These are phyloP conservation scores for Brasenia schreberi DNA, from an alignment of 164 flowering plant genomes.

Conservation along the genomic window DNA sequence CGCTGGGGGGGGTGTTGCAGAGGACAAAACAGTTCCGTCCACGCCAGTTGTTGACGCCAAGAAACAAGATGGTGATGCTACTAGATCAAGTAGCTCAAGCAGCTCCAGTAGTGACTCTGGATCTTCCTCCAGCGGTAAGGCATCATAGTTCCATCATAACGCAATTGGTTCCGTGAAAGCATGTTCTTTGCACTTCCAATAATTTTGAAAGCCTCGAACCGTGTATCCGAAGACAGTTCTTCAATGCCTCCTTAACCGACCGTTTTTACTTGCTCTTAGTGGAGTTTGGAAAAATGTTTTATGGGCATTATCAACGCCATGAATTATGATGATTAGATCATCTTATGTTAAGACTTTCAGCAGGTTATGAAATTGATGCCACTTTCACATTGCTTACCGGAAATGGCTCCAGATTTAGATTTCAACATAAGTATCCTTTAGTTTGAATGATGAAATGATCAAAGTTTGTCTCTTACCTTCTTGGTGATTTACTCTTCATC, in stretches of 20 bases:
- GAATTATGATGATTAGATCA: too few relatives aligned
- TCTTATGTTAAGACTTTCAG: too few relatives aligned
- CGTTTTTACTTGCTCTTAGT: background rate
- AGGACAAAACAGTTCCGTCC: slow-evolving; percentile 27
- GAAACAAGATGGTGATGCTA: slow-evolving; percentile 32
- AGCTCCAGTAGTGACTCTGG: slow-evolving; percentile 82
- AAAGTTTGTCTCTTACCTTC: too few relatives aligned
- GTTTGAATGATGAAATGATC: too few relatives aligned
- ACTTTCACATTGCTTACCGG: too few relatives aligned
- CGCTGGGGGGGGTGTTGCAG: slow-evolving; percentile 14
- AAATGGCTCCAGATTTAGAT: too few relatives aligned
- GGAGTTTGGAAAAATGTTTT: background rate
- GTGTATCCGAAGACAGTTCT: too few relatives aligned
- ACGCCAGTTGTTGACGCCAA: slow-evolving; percentile 35
- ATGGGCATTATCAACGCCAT: too few relatives aligned
- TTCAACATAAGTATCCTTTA: too few relatives aligned
- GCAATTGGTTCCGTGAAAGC: background rate
- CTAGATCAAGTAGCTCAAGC: slow-evolving; percentile 65
- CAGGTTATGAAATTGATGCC: too few relatives aligned
- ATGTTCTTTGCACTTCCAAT: too few relatives aligned
- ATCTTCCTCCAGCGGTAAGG: slow-evolving; percentile 79
- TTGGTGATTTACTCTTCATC: too few relatives aligned
- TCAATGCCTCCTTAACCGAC: background rate
- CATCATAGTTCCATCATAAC: background rate
- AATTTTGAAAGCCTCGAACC: background rate